Evolutionary conservation across 495 filamentous ascomycete genomes (phyloP).

Genomic region (Aspergillus saccharolyticus): DNA sequence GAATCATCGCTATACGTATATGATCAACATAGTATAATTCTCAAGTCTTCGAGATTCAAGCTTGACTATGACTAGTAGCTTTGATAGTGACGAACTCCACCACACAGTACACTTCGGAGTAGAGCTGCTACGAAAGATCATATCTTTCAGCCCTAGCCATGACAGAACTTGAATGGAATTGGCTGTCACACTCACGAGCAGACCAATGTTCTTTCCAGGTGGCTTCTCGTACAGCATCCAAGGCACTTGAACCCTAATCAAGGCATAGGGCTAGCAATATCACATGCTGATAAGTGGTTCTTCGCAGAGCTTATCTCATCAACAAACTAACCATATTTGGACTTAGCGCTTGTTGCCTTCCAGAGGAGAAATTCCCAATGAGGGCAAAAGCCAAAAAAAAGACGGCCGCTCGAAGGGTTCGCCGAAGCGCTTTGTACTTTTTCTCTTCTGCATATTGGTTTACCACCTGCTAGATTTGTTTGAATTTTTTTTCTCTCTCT

Average conservation of each 20-base stretch:
- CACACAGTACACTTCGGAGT: too few relatives aligned
- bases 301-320: neutral
- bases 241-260: conserved; percentile 15
- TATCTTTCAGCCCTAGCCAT: too few relatives aligned
- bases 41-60: too few relatives aligned
- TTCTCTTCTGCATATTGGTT: conserved; percentile 7
- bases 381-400: conserved; percentile 28
- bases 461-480: conserved; percentile 1
- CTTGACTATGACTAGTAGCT: too few relatives aligned
- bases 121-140: too few relatives aligned
- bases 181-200: too few relatives aligned
- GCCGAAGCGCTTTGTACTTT: conserved; percentile 17
- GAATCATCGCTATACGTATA: too few relatives aligned
- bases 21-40: too few relatives aligned
- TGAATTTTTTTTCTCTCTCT: conserved; percentile 12
- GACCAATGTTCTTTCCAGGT: too few relatives aligned
- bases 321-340: conserved; percentile 8
- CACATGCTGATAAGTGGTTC: conserved; percentile 17
- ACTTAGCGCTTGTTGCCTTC: conserved; percentile 7
- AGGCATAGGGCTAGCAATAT: conserved; percentile 9
- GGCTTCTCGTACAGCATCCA: too few relatives aligned
- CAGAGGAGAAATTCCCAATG: conserved; percentile 23
- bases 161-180: too few relatives aligned
- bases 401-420: conserved; percentile 26
- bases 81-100: too few relatives aligned